Percentiles rank a stretch among this genome's conserved stretches.
Conservation (phyloP, 306 rosid genomes). For the Macrotyloma uniflorum region DNA sequence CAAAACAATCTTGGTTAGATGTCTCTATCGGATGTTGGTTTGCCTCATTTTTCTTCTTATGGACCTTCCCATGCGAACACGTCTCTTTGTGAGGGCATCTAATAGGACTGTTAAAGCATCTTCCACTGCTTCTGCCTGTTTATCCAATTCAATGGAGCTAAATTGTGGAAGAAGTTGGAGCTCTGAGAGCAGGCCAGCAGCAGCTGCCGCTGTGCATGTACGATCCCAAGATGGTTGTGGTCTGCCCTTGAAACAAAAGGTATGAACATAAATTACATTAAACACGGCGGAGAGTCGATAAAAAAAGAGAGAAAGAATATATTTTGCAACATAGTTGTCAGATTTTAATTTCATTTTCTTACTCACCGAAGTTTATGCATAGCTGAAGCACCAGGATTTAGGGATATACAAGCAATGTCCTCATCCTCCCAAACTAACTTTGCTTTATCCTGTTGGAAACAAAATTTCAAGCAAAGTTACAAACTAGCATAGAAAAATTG, state of each 20-base stretch:
- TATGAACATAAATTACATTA: constrained; percentile 24
- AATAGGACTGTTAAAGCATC: constrained; percentile 60
- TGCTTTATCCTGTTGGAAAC: constrained; percentile 65
- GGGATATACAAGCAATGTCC: constrained; percentile 76
- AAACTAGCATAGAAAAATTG: neutral
- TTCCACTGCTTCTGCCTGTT: constrained; percentile 73
- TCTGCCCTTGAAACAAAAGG: constrained; percentile 50
- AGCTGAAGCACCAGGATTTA: constrained; percentile 77
- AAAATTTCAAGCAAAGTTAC: constrained; percentile 3
- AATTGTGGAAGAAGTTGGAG: constrained; percentile 68
- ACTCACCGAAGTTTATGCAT: constrained; percentile 91
- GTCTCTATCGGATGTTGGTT: constrained; percentile 53
- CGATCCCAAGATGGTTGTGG: constrained; percentile 99
- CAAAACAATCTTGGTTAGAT: constrained; percentile 35
- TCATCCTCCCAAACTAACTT: constrained; percentile 76
- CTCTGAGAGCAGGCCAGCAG: constrained; percentile 74
- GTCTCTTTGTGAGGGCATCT: constrained; percentile 78
- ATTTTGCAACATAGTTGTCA: neutral
- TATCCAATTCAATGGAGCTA: constrained; percentile 56
- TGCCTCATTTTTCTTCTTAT: constrained; percentile 79
- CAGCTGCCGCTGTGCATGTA: constrained; percentile 94
- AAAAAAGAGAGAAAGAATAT: neutral
- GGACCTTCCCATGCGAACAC: constrained; percentile 95
- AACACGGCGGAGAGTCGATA: neutral
- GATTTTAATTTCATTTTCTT: constrained; percentile 41